Evolutionary conservation across 2,329 filamentous ascomycete species (phyloP), one percentile per base, ranked within the genome.

Genomic region (Ceratocystiopsis brevicomis): DNA sequence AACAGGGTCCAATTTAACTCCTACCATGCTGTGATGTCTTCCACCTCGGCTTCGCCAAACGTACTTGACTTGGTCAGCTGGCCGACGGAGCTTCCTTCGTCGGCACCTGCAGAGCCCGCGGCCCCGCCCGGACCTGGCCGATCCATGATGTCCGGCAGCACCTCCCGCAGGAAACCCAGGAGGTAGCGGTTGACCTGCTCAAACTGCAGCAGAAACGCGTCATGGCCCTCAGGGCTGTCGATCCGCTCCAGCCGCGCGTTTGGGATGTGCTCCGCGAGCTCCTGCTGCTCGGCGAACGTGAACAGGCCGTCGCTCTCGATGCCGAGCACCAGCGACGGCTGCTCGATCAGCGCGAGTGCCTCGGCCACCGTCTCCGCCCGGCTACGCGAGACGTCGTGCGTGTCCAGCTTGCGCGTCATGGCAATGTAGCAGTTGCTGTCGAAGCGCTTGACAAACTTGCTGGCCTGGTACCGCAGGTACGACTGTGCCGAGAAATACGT

Each of bases 361-460:
- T 84, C 76, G 21, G 73, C 69, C 32, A 93, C 76, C 21, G 71
- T 66, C 37, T 63, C 53, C n/a, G 75, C 63, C 6, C 88, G 79
- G 56, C 78, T 74, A 37, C 87, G 75, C 14, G 86, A 92, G 21
- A 98, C 76, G 57, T 98, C 90, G 60, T 98, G 90, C 0, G 90
- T 96, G 58, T 98, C 90, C 15, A 98, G 73, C 61, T 98, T 98
- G 54, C 90, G 81, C 5, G 90, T 96, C 61, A 98, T 95, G 51
- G 90, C 87, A 52, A 98, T 96, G 64, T 98, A 98, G 64, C 90
- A 98, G 60, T 98, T 98, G 54, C 86, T 84, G 60, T 98, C 90
- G 59, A 96, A 98, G 11, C 90, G 81, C 59, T 83, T 86, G 53
- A 96, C 90, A 54, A 98, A 98, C 60, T 98, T 98, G 53, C 80